A percentile compares a stretch with the other conserved stretches of the same genome.
These are phyloP conservation scores for Penicillium sp. DNA, from an alignment of 2,329 filamentous ascomycete species.

Conservation along the genomic window DNA sequence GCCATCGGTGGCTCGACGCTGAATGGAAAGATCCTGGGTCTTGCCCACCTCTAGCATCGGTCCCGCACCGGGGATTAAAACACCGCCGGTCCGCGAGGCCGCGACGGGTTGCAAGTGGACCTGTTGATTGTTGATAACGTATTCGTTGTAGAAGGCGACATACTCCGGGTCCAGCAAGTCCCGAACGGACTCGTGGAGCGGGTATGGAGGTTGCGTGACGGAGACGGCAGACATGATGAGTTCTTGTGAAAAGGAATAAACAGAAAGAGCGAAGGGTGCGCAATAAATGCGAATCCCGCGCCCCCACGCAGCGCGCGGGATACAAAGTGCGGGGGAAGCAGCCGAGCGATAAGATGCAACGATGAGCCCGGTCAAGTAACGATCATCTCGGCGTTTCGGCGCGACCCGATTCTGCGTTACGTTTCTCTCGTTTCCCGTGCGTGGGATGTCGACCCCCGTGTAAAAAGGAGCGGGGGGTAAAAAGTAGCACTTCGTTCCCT, in stretches of 20 bases:
- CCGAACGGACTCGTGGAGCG: slow-evolving; percentile 49
- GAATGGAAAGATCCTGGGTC: slow-evolving; percentile 46
- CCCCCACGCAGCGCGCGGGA: background rate
- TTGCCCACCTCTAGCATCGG: slow-evolving; percentile 50
- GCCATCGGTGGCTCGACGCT: slow-evolving; percentile 47
- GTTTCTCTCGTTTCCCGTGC: background rate
- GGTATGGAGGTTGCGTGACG: slow-evolving; percentile 42
- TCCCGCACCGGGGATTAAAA: slow-evolving; percentile 54
- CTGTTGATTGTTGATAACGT: slow-evolving; percentile 52
- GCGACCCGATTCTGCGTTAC: too few species aligned
- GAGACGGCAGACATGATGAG: slow-evolving; percentile 10
- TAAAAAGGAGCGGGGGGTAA: background rate
- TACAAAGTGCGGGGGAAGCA: background rate
- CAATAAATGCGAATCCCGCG: background rate
- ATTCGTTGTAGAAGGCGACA: slow-evolving; percentile 53
- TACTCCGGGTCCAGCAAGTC: slow-evolving; percentile 52
- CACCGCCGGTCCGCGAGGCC: slow-evolving; percentile 51
- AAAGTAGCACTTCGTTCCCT: background rate
- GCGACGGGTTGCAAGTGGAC: slow-evolving; percentile 56
- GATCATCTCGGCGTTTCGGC: background rate
- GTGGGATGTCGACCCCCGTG: background rate
- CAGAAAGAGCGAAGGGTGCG: background rate
- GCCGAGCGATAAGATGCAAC: background rate
- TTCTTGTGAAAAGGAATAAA: background rate
- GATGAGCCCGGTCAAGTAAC: background rate